Percentiles rank a stretch among this genome's conserved stretches.
phyloP scores from a whole-genome alignment of 2,329 filamentous ascomycete species.

The Ustulina deusta region DNA sequence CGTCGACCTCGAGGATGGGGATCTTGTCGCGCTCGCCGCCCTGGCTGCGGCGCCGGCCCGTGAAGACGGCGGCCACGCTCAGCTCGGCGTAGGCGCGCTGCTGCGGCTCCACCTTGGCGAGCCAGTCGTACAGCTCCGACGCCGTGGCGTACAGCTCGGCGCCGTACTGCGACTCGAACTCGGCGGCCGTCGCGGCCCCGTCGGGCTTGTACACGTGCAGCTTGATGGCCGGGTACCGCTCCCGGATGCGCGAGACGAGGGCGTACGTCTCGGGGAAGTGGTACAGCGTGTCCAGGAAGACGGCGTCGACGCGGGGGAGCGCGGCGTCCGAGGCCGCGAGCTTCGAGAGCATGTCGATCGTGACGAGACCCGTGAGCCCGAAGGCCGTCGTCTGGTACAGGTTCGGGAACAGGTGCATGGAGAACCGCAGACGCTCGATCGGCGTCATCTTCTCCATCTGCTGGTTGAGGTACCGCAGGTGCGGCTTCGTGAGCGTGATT shows the following conservation, averaged over 20 bases:
- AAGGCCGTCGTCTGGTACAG: constrained; percentile 90
- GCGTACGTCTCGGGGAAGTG: constrained; percentile 83
- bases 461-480: constrained; percentile 90
- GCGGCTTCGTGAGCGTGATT: constrained; percentile 86
- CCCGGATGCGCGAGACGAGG: constrained; percentile 78
- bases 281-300: constrained; percentile 87
- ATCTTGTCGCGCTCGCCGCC: constrained; percentile 92
- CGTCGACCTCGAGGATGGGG: constrained; percentile 90
- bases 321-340: constrained; percentile 73
- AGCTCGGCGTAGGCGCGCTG: constrained; percentile 90
- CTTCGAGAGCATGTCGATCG: constrained; percentile 86
- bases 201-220: constrained; percentile 92
- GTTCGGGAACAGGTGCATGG: constrained; percentile 87
- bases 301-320: constrained; percentile 70
- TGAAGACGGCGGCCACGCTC: constrained; percentile 89
- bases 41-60: constrained; percentile 90
- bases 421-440: constrained; percentile 92
- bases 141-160: constrained; percentile 85
- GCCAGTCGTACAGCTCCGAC: constrained; percentile 92
- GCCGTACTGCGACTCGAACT: constrained; percentile 88
- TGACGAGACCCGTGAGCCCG: constrained; percentile 82
- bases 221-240: constrained; percentile 80
- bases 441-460: constrained; percentile 90
- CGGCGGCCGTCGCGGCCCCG: constrained; percentile 75
- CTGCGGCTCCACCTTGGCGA: constrained; percentile 97